Evolutionary conservation across 768 basidiomycete genomes (phyloP), one percentile per base, ranked within the genome.

Genomic region (Coprinellus micaceus): DNA sequence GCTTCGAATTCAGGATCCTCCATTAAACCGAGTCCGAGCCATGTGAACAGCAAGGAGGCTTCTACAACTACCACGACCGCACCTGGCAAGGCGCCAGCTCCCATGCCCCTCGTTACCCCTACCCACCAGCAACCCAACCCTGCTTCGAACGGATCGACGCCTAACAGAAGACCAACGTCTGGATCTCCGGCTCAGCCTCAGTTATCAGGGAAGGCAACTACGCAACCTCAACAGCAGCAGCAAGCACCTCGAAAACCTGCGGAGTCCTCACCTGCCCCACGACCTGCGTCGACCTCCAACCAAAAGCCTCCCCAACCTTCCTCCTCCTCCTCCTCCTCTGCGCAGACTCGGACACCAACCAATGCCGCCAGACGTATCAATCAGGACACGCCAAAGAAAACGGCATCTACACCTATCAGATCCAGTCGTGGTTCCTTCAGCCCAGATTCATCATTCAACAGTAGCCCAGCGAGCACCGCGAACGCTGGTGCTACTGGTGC

Each of bases 291-390:
- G n/a, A n/a, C n/a, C n/a, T n/a, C n/a, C n/a, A n/a, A n/a, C n/a
- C n/a, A n/a, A n/a, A n/a, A n/a, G n/a, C n/a, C n/a, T n/a, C n/a
- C 30, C 52, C 30, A 19, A 15, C 26, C 39, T 33, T 53, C 26
- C 4, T 25, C 19, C 40, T 15, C 39, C 52, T 25, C 7, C 52
- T n/a, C 37, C 52, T 43, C 19, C 36, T n/a, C 21, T 21, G n/a
- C 51, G 51, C 3, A 10, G 28, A 13, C 51, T 25, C 17, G 25
- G 43, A 22, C 52, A 2, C 36, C 33, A 26, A 41, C 58, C 49
- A 60, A 67, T 57, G 45, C 68, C 41, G 60, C 60, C 1, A 33
- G 13, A 33, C 33, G 33, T 6, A 6, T 6, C 33, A 33, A 13
- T 33, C 33, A 33, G 13, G 33, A 33, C 13, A 33, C 33, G 33